Conservation (phyloP, 768 basidiomycete species). For the Boletus reticuloceps region DNA sequence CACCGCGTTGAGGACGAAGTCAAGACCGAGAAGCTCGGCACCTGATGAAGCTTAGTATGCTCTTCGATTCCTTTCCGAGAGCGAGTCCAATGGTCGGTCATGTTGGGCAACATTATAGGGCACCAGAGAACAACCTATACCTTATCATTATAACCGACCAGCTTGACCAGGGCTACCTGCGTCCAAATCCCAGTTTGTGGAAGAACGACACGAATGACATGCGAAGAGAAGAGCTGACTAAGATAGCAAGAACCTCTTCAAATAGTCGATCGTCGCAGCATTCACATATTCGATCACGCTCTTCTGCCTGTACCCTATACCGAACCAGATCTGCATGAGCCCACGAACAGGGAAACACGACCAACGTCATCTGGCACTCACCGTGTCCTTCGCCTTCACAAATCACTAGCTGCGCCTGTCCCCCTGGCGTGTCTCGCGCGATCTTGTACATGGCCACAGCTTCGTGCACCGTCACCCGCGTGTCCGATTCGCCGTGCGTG, state of each 20-base stretch:
- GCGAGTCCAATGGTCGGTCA: too few species aligned
- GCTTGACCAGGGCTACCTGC: not conserved
- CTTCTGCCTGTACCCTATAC: conserved; percentile 41
- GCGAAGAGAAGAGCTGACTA: conserved; percentile 4
- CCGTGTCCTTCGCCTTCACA: conserved; percentile 45
- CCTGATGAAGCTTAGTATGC: not conserved
- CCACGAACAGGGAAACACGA: not conserved
- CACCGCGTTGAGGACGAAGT: not conserved
- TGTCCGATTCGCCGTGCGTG: conserved; percentile 42
- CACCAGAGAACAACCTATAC: not conserved
- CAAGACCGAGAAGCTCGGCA: not conserved
- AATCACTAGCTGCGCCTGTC: conserved; percentile 36
- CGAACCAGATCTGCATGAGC: conserved; percentile 2
- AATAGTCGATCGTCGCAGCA: conserved; percentile 37
- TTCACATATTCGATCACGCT: conserved; percentile 43
- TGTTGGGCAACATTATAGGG: not conserved
- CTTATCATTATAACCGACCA: not conserved
- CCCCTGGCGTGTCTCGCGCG: conserved; percentile 20
- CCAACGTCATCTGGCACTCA: conserved; percentile 15
- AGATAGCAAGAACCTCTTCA: conserved; percentile 34
- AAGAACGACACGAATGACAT: not conserved
- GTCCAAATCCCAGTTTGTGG: not conserved
- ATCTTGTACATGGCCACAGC: conserved; percentile 38
- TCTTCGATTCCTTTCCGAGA: too few species aligned
- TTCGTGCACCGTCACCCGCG: conserved; percentile 39